phyloP scores from a whole-genome alignment of 352 stramenopile species.

The Phytophthora sojae region DNA sequence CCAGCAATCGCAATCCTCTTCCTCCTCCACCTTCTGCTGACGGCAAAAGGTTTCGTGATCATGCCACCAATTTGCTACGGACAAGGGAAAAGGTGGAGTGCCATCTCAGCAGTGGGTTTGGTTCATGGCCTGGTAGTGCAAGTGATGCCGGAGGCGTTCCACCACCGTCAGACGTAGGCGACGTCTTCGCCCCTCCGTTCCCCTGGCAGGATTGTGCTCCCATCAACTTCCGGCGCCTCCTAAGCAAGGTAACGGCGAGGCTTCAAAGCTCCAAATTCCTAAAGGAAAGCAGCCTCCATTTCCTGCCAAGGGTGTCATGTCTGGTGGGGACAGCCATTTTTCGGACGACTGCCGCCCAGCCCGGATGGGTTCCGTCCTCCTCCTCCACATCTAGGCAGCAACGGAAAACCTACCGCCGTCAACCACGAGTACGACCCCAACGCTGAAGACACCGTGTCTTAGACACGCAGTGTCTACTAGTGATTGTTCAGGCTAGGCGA shows the following conservation, averaged over 20 bases:
- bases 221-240: not conserved
- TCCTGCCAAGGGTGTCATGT: not conserved
- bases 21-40: not conserved
- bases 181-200: not conserved
- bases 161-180: too few relatives aligned
- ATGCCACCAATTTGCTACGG: too few relatives aligned
- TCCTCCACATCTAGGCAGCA: not conserved
- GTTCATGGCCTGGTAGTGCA: not conserved
- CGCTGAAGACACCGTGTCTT: not conserved
- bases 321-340: not conserved
- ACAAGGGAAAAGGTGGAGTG: not conserved
- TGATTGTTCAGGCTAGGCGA: too few relatives aligned
- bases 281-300: not conserved
- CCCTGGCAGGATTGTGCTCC: not conserved
- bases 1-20: not conserved
- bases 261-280: not conserved
- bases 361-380: too few relatives aligned
- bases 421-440: not conserved
- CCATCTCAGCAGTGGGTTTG: not conserved
- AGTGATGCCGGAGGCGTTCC: not conserved
- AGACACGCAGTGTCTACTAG: too few relatives aligned
- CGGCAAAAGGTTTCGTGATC: not conserved
- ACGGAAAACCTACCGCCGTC: not conserved
- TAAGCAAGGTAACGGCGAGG: not conserved
- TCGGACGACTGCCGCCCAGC: not conserved